Evolutionary conservation across 2,329 filamentous ascomycete genomes (phyloP), one percentile per base, ranked within the genome.

Genomic region (Penicillium concentricum): DNA sequence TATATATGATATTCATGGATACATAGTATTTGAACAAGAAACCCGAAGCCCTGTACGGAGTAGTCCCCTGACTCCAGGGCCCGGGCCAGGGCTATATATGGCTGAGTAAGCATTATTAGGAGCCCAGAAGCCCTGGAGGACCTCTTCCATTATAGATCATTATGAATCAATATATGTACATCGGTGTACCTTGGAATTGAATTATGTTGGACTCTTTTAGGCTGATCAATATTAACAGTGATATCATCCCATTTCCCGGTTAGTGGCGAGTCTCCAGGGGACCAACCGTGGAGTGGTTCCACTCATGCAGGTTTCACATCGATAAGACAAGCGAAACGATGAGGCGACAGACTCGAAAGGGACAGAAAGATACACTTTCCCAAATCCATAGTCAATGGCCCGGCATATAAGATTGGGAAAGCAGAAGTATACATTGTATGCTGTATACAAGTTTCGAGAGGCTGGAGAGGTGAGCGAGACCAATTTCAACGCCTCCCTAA

Each of bases 301-400:
- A 56, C 53, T 16, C 26, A 45, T 49, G 52, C 41, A 56, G 30
- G 37, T 56, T 44, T 38, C 52, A 58, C 41, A 26, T 61, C 49
- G 51, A 59, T 20, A 56, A 51, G 42, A 48, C 34, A 45, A 39
- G 42, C 16, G 9, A 37, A 18, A 52, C 20, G 5, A 22, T 7
- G 22, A 46, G 22, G 12, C 34, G 16, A 39, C 22, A 39, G 13
- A 39, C 5, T 49, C 8, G 38, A 24, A 18, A 28, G 13, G 22
- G 32, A 8, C 1, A 28, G 5, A 38, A n/a, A 49, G 13, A 30
- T 12, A 12, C n/a, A 5, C 39, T 30, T 28, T 16, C 26, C 26
- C 9, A 34, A 32, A 32, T 32, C 5, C n/a, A 20, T 18, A 32
- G 18, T 42, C 18, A 42, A 16, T 50, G 13, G 18, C 18, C 28